Conservation (phyloP, 1,284 basidiomycete species). For the Meira nashicola region DNA sequence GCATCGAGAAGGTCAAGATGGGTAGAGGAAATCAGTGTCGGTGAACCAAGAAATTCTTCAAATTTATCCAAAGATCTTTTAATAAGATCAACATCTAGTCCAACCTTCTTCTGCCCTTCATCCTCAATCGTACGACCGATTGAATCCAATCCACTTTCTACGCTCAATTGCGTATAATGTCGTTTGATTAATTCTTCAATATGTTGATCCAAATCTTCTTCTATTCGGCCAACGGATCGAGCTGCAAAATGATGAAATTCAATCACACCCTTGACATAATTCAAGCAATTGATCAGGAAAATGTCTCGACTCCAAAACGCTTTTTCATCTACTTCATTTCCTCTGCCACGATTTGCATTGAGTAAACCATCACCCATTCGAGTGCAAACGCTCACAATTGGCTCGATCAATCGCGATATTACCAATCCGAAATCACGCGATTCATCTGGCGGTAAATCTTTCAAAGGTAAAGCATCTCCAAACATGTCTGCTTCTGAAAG, state of each 20-base stretch:
- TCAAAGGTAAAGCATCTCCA: background rate
- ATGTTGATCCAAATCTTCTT: slow-evolving; percentile 10
- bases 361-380: slow-evolving; percentile 20
- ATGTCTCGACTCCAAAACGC: slow-evolving; percentile 27
- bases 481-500: slow-evolving; percentile 17
- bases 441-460: background rate
- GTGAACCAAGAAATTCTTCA: slow-evolving; percentile 23
- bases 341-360: slow-evolving; percentile 12
- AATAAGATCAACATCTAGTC: slow-evolving; percentile 9
- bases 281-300: slow-evolving; percentile 31
- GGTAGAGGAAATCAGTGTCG: slow-evolving; percentile 25
- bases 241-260: slow-evolving; percentile 16
- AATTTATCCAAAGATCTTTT: slow-evolving; percentile 14
- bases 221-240: background rate
- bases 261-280: slow-evolving; percentile 19
- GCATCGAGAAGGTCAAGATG: slow-evolving; percentile 17
- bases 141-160: slow-evolving; percentile 4
- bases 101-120: background rate
- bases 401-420: slow-evolving; percentile 27
- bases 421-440: slow-evolving; percentile 25
- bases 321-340: slow-evolving; percentile 13
- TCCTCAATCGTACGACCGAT: background rate
- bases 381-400: slow-evolving; percentile 24
- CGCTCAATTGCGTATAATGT: background rate
- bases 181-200: background rate